These are phyloP conservation scores for Fusarium penzigii DNA, from an alignment of 2,329 filamentous ascomycete species.

Conservation along the genomic window DNA sequence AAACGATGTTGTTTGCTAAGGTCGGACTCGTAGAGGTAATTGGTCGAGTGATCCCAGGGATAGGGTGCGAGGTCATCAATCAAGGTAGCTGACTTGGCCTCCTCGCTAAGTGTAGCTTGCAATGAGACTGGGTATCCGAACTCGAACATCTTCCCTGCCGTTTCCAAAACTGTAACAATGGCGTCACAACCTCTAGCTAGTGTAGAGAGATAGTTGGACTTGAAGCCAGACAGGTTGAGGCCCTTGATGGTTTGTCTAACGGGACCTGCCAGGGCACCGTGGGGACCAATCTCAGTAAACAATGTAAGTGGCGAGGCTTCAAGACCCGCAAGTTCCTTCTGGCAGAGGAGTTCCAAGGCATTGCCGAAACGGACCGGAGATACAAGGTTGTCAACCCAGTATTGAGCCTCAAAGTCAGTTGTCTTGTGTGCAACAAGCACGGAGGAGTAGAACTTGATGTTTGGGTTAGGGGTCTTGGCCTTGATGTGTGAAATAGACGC, in stretches of 20 bases:
- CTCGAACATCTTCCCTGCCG: constrained; percentile 14
- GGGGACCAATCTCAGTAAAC: constrained; percentile 28
- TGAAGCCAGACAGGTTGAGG: constrained; percentile 1
- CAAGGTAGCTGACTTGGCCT: background rate
- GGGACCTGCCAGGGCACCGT: constrained; percentile 25
- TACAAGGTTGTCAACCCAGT: constrained; percentile 34
- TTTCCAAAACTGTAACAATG: constrained; percentile 25
- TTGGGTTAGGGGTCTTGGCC: background rate
- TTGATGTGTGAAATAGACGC: constrained; percentile 24
- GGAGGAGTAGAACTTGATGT: constrained; percentile 31
- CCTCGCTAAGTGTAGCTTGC: constrained; percentile 1
- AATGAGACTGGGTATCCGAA: constrained; percentile 10
- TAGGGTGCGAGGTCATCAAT: constrained; percentile 38
- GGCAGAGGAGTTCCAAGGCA: constrained; percentile 14
- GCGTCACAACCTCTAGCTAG: constrained; percentile 19
- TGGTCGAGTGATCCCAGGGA: constrained; percentile 40
- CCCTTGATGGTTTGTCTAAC: constrained; percentile 24
- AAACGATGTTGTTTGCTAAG: constrained; percentile 34
- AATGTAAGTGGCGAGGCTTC: constrained; percentile 7
- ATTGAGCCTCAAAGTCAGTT: constrained; percentile 10
- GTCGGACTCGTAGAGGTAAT: constrained; percentile 36
- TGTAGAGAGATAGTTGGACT: constrained; percentile 14
- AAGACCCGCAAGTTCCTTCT: constrained; percentile 1
- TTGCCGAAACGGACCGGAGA: constrained; percentile 29
- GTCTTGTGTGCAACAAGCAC: constrained; percentile 15